Evolutionary conservation across 176 grass and related monocot genomes (phyloP), one percentile per base, ranked within the genome.

Genomic region (Urochloa ruziziensis): DNA sequence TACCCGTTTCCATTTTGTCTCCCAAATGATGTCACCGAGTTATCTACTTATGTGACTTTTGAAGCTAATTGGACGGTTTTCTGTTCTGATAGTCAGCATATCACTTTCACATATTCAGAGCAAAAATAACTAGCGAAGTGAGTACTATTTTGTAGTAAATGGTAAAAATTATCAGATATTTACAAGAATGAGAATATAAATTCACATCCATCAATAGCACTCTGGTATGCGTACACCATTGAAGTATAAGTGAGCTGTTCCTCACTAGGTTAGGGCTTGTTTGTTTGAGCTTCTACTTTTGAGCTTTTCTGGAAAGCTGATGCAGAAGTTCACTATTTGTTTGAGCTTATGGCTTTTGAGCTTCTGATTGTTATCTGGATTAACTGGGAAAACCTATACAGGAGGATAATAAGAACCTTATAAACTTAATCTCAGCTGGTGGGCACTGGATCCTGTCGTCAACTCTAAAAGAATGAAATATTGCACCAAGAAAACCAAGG

Each of bases 41-140:
- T 18, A 65, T 64, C 49, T 39, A 76, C 69, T 70, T 59, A 64
- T 34, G 27, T 21, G 78, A 81, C 69, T 77, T 77, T 32, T 30
- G 9, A 42, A 77, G 8, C 78, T 10, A 11, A 18, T 24, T 16
- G 65, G 19, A 74, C 23, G 67, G 35, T 17, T 39, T 70, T 25
- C n/a, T 24, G 49, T 10, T 54, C 25, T 33, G 75, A 77, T 35
- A 27, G 74, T 69, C 19, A n/a, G 32, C 36, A 62, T 33, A 16
- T 51, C 8, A 17, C n/a, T 79, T 78, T 48, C 19, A 56, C 10
- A 73, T 54, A 9, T 65, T 42, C 8, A 34, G 35, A 42, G 21
- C 23, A 10, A 18, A 71, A 21, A 10, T 35, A 13, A 36, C 49
- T 40, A 39, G 32, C 24, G n/a, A 30, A n/a, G n/a, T 2, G 59